Percentiles rank a stretch among this genome's conserved stretches.
phyloP scores from a whole-genome alignment of 179 eudicot genomes.

The Actinidia arguta region DNA sequence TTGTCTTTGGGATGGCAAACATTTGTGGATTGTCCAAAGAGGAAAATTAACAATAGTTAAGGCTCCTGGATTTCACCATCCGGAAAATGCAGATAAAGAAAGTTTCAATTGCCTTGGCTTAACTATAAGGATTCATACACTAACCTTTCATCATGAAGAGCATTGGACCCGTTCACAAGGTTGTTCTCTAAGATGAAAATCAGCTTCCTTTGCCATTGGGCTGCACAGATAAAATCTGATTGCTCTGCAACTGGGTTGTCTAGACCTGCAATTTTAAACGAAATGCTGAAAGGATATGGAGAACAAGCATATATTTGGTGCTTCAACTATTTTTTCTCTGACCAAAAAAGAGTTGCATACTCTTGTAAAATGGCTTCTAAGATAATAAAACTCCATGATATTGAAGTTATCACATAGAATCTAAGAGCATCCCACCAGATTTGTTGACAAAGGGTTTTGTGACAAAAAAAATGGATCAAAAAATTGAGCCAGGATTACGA shows the following conservation, averaged over 20 bases:
- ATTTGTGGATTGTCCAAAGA: constrained; percentile 3
- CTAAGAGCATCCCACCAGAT: not conserved
- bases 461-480: no score
- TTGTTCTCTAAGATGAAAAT: constrained; percentile 28
- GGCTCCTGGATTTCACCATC: not conserved
- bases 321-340: not conserved
- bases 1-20: constrained; percentile 20
- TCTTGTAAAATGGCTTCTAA: not conserved
- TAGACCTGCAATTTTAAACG: constrained; percentile 52
- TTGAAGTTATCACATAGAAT: not conserved
- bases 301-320: not conserved
- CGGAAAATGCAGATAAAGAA: no score
- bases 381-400: not conserved
- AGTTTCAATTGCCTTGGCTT: no score
- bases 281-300: not conserved
- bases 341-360: not conserved
- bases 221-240: constrained; percentile 66
- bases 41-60: not conserved
- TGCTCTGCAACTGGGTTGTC: constrained; percentile 62
- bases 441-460: not conserved
- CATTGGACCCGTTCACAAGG: constrained; percentile 37
- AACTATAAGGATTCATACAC: not conserved
- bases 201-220: constrained; percentile 65
- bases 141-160: not conserved
- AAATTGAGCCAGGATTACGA: no score